phyloP scores from a whole-genome alignment of 257 asterid species.

The Parsonsia alboflavescens region DNA sequence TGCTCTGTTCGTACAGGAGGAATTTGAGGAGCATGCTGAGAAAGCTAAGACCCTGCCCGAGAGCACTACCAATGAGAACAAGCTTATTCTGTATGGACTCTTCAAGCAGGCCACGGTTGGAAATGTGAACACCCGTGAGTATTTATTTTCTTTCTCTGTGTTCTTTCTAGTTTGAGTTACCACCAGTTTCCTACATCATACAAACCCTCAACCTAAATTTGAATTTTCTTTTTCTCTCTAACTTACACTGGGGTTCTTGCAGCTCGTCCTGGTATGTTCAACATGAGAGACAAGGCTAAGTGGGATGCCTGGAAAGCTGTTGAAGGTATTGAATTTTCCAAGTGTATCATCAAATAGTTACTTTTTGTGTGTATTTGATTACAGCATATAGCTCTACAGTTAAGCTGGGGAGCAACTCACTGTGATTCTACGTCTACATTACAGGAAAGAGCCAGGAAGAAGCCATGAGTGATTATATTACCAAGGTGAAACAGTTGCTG shows the following conservation, averaged over 20 bases:
- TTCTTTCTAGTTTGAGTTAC: not conserved
- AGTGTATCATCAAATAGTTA: not conserved
- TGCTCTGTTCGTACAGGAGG: slow-evolving; percentile 49
- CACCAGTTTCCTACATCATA: not conserved
- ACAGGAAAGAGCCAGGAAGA: slow-evolving; percentile 75
- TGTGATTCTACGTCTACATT: slow-evolving; percentile 4
- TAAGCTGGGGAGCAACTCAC: not conserved
- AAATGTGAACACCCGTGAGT: slow-evolving; percentile 67
- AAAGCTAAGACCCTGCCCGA: slow-evolving; percentile 85
- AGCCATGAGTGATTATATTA: slow-evolving; percentile 78
- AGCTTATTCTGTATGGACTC: slow-evolving; percentile 80
- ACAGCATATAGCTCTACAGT: no score
- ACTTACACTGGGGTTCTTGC: slow-evolving; percentile 10
- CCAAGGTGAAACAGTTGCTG: slow-evolving; percentile 90
- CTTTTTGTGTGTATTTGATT: not conserved
- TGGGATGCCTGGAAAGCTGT: slow-evolving; percentile 99
- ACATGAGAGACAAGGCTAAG: slow-evolving; percentile 79
- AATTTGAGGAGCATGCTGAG: slow-evolving; percentile 83
- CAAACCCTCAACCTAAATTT: not conserved
- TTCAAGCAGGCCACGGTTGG: slow-evolving; percentile 84
- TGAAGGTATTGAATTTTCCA: slow-evolving; percentile 50
- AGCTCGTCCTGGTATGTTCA: slow-evolving; percentile 91
- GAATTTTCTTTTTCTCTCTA: slow-evolving; percentile 1
- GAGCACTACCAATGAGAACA: slow-evolving; percentile 54
- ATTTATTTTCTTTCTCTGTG: not conserved